Percentiles rank a stretch among this genome's conserved stretches.
Evolutionary conservation across 257 asterid species (phyloP).

Genomic region (Scutellaria barbata): DNA sequence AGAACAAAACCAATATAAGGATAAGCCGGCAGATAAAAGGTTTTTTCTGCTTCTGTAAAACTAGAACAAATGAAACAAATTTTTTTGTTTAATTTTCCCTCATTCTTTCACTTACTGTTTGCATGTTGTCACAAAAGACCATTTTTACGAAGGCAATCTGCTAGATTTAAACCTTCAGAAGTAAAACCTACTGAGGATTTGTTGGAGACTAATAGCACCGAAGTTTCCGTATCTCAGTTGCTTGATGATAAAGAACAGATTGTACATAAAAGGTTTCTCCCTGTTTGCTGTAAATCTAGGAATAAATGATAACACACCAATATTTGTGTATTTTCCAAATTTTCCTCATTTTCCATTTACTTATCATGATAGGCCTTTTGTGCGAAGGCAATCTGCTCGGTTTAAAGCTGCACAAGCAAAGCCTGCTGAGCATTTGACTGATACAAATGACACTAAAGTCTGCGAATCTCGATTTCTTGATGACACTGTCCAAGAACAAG

Average conservation of each 20-base stretch:
- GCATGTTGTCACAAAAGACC: constrained; percentile 42
- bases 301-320: background rate
- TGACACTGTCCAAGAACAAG: constrained; percentile 41
- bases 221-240: constrained; percentile 18
- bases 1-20: constrained; percentile 40
- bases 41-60: constrained; percentile 27
- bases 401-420: constrained; percentile 48
- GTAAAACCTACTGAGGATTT: constrained; percentile 37
- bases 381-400: constrained; percentile 68
- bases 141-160: constrained; percentile 61
- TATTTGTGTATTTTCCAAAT: background rate
- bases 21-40: constrained; percentile 60
- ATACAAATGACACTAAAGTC: constrained; percentile 33
- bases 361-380: constrained; percentile 43
- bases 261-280: constrained; percentile 6
- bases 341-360: background rate
- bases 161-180: constrained; percentile 54
- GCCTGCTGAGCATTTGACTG: constrained; percentile 37
- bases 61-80: background rate
- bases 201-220: constrained; percentile 29
- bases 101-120: constrained; percentile 2
- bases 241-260: constrained; percentile 20
- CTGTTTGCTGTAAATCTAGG: background rate
- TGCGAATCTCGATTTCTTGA: constrained; percentile 26
- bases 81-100: background rate